Conservation (phyloP, 306 rosid species). For the Pueraria montana region DNA sequence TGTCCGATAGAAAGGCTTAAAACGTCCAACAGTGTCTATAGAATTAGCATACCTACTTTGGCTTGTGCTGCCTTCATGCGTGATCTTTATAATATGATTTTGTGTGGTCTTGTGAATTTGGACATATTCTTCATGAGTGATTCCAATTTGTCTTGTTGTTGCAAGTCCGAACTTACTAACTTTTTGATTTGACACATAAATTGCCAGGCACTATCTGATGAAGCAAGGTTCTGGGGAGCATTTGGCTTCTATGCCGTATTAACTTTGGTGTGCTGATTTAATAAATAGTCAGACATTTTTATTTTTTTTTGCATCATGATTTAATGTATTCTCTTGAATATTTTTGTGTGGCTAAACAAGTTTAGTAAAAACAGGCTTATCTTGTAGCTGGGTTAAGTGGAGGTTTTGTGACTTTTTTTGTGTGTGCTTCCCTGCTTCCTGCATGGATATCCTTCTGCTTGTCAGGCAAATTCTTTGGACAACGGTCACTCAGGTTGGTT, state of each 20-base stretch:
- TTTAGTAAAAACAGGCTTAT: slow-evolving; percentile 81
- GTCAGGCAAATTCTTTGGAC: slow-evolving; percentile 72
- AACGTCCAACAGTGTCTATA: slow-evolving; percentile 3
- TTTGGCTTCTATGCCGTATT: slow-evolving; percentile 81
- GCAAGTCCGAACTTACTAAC: slow-evolving; percentile 33
- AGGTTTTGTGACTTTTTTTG: slow-evolving; percentile 83
- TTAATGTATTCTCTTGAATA: slow-evolving; percentile 29
- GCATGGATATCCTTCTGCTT: slow-evolving; percentile 79
- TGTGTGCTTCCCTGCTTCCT: slow-evolving; percentile 77
- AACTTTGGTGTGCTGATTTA: slow-evolving; percentile 71
- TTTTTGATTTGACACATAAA: slow-evolving; percentile 47
- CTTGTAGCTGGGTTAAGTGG: slow-evolving; percentile 88
- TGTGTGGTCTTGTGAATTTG: slow-evolving; percentile 30
- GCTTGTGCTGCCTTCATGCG: slow-evolving; percentile 6
- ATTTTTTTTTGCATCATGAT: slow-evolving; percentile 21
- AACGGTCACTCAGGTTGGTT: slow-evolving; percentile 75
- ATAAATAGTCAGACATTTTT: slow-evolving; percentile 24
- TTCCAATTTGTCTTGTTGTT: slow-evolving; percentile 34
- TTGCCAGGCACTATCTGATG: slow-evolving; percentile 79
- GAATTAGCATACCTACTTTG: slow-evolving; percentile 30
- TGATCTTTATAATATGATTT: slow-evolving; percentile 21
- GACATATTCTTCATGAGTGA: slow-evolving; percentile 27
- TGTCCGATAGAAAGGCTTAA: slow-evolving; percentile 27
- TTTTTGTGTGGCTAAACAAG: slow-evolving; percentile 53
- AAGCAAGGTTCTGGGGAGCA: slow-evolving; percentile 97